Evolutionary conservation across 1,284 basidiomycete species (phyloP).

Genomic region (Meira miltonrushii): DNA sequence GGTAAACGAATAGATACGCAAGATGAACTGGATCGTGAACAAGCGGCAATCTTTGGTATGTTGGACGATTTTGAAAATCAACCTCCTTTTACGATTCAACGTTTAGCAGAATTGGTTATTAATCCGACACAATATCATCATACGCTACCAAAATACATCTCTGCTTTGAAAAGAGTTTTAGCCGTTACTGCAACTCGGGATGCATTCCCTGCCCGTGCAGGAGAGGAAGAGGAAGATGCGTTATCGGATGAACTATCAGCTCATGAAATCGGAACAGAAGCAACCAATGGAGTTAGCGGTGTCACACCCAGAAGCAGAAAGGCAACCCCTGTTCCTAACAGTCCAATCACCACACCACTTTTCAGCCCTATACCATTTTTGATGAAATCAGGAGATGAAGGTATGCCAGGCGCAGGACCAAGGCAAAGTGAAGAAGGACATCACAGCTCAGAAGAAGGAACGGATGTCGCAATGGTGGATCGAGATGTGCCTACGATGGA

Average conservation of each 20-base stretch:
- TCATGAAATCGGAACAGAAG: background rate
- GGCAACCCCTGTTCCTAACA: background rate
- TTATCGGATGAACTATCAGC: background rate
- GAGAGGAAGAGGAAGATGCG: background rate
- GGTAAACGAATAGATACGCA: slow-evolving; percentile 2
- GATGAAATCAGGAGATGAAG: slow-evolving; percentile 8
- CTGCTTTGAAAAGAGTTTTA: slow-evolving; percentile 22
- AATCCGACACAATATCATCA: slow-evolving; percentile 20
- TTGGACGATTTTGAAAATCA: slow-evolving; percentile 34
- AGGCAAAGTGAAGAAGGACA: background rate
- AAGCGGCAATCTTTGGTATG: slow-evolving; percentile 15
- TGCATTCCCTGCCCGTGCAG: slow-evolving; percentile 4
- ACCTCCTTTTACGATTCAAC: slow-evolving; percentile 40
- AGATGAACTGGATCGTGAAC: slow-evolving; percentile 1
- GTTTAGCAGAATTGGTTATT: slow-evolving; percentile 26
- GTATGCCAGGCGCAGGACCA: background rate
- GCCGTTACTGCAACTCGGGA: slow-evolving; percentile 26
- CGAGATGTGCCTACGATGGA: slow-evolving; percentile 8
- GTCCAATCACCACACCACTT: slow-evolving; percentile 1
- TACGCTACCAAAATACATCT: slow-evolving; percentile 19
- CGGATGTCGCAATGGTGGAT: background rate
- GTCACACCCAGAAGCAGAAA: background rate
- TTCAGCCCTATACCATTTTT: slow-evolving; percentile 7
- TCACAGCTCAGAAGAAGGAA: background rate
- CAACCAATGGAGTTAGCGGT: background rate